These are phyloP conservation scores for Prunus armeniaca DNA, from an alignment of 306 rosid species.

Conservation along the genomic window DNA sequence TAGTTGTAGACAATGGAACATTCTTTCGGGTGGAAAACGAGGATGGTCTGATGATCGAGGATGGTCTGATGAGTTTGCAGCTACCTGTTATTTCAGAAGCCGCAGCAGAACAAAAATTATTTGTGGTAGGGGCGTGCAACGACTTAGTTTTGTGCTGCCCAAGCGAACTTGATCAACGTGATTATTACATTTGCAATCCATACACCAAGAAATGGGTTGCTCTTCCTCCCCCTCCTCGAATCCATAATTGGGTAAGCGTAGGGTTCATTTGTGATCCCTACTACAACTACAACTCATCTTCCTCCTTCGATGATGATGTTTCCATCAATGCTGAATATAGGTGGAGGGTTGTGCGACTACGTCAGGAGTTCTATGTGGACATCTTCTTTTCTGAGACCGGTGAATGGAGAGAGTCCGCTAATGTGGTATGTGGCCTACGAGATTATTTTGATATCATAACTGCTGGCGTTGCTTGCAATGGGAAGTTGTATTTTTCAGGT, in stretches of 20 bases:
- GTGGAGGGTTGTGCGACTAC: neutral
- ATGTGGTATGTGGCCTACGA: neutral
- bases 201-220: neutral
- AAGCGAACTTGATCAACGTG: neutral
- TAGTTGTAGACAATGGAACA: neutral
- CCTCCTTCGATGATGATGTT: neutral
- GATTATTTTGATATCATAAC: neutral
- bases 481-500: neutral
- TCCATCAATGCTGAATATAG: neutral
- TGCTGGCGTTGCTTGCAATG: neutral
- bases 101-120: neutral
- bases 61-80: neutral
- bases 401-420: neutral
- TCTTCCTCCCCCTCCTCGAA: neutral
- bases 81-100: neutral
- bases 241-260: accelerated
- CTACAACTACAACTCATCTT: neutral
- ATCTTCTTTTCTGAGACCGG: neutral
- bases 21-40: neutral
- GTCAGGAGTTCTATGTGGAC: neutral
- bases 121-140: neutral
- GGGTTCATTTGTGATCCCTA: neutral
- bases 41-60: too few species aligned
- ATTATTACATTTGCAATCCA: neutral
- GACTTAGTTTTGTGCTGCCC: neutral